Evolutionary conservation across 192 early-diverging fungal species (phyloP).

Genomic region (Phycomyces blakesleeanus): DNA sequence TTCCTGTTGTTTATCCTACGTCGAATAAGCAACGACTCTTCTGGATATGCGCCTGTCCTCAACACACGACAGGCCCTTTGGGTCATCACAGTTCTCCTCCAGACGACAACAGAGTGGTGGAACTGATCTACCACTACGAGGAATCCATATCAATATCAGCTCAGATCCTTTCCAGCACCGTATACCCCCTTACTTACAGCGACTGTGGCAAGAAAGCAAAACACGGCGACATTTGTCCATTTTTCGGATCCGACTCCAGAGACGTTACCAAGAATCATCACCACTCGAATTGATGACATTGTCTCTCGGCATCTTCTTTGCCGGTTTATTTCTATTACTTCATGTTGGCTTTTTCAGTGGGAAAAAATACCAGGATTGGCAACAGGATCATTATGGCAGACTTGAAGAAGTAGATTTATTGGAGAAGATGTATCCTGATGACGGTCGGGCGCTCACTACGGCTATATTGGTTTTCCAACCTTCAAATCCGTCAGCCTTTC

Average conservation of each 20-base stretch:
- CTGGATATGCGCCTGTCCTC: not conserved
- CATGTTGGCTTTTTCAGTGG: constrained; percentile 36
- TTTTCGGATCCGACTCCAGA: constrained; percentile 3
- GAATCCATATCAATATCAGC: constrained; percentile 39
- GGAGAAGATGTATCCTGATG: constrained; percentile 43
- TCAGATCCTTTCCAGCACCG: constrained; percentile 41
- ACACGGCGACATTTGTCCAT: constrained; percentile 7
- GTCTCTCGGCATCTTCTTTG: not conserved
- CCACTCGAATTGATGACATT: constrained; percentile 3
- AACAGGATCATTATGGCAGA: constrained; percentile 20
- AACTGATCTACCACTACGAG: constrained; percentile 7
- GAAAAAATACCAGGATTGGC: constrained; percentile 27
- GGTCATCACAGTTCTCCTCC: not conserved
- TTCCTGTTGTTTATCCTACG: no score
- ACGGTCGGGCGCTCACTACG: constrained; percentile 43
- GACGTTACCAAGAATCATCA: constrained; percentile 11
- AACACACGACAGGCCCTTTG: not conserved
- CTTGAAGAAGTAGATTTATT: constrained; percentile 32
- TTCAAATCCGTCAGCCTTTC: not conserved
- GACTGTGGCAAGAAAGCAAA: constrained; percentile 33
- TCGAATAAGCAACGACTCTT: not conserved
- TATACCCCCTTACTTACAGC: constrained; percentile 32
- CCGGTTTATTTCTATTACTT: constrained; percentile 24
- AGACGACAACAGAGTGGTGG: not conserved
- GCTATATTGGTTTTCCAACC: constrained; percentile 33